Conservation (phyloP, 352 stramenopile genomes). For the Phytophthora ramorum region DNA sequence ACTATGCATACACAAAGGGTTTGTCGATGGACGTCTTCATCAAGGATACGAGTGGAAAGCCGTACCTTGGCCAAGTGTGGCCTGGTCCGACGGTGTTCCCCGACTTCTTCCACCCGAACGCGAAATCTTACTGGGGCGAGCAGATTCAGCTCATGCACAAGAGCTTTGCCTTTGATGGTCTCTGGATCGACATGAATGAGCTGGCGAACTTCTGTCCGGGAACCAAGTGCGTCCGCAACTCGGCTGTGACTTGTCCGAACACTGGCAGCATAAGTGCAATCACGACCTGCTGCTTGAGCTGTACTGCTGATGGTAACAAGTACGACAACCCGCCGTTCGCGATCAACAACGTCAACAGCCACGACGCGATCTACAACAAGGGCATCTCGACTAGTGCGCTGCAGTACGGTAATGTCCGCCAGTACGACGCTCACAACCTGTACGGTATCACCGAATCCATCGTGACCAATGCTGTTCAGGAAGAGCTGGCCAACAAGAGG, state of each 20-base stretch:
- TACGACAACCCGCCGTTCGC: conserved; percentile 62
- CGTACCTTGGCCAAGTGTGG: conserved; percentile 82
- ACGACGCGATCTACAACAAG: conserved; percentile 63
- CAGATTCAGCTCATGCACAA: conserved; percentile 70
- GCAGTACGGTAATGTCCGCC: conserved; percentile 56
- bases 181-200: conserved; percentile 93
- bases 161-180: conserved; percentile 58
- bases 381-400: conserved; percentile 62
- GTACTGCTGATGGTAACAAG: conserved; percentile 49
- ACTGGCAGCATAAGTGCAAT: conserved; percentile 41
- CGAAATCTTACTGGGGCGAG: conserved; percentile 68
- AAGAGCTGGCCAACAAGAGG: conserved; percentile 60
- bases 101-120: conserved; percentile 82
- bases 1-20: conserved; percentile 62
- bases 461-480: conserved; percentile 60
- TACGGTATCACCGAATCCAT: conserved; percentile 83
- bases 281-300: conserved; percentile 59
- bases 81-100: conserved; percentile 81
- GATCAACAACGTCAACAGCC: conserved; percentile 61
- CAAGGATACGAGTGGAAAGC: conserved; percentile 67
- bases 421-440: conserved; percentile 87
- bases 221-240: conserved; percentile 44
- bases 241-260: conserved; percentile 41
- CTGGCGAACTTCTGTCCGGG: conserved; percentile 79
- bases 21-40: conserved; percentile 81